Evolutionary conservation across 495 filamentous ascomycete genomes (phyloP).

Genomic region (Lentithecium fluviatile): DNA sequence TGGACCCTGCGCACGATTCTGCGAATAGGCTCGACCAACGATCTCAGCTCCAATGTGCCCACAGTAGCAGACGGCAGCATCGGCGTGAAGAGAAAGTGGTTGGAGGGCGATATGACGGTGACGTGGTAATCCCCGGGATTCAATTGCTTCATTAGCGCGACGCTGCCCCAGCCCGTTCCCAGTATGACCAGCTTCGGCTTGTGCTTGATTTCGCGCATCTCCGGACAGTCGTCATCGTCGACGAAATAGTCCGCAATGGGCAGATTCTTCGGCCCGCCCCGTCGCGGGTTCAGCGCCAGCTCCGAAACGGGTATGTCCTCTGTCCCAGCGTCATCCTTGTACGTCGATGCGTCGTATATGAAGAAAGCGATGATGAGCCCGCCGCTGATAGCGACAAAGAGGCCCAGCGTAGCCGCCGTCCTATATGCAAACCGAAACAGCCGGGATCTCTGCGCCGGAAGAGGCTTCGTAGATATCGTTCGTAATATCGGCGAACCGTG

Average conservation of each 20-base stretch:
- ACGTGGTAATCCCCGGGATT: constrained; percentile 90
- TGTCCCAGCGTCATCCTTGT: constrained; percentile 62
- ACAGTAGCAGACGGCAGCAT: constrained; percentile 97
- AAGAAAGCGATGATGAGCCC: constrained; percentile 76
- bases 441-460: constrained; percentile 29
- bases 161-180: constrained; percentile 93
- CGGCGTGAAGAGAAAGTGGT: constrained; percentile 97
- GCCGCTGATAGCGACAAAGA: constrained; percentile 56
- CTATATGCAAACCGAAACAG: constrained; percentile 49
- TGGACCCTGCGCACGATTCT: constrained; percentile 72
- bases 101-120: constrained; percentile 87
- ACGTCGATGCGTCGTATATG: constrained; percentile 90
- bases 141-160: constrained; percentile 86
- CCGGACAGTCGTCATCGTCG: constrained; percentile 77
- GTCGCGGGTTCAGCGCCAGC: constrained; percentile 73
- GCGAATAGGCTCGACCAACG: constrained; percentile 88
- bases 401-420: constrained; percentile 57
- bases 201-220: constrained; percentile 65
- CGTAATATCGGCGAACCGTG: constrained; percentile 7
- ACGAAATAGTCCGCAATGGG: constrained; percentile 84
- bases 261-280: constrained; percentile 92
- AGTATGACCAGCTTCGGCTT: constrained; percentile 92
- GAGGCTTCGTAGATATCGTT: constrained; percentile 29
- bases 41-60: constrained; percentile 86
- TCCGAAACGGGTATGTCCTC: constrained; percentile 79